Conservation (phyloP, 2,329 filamentous ascomycete genomes). For the Clarireedia homoeocarpa region DNA sequence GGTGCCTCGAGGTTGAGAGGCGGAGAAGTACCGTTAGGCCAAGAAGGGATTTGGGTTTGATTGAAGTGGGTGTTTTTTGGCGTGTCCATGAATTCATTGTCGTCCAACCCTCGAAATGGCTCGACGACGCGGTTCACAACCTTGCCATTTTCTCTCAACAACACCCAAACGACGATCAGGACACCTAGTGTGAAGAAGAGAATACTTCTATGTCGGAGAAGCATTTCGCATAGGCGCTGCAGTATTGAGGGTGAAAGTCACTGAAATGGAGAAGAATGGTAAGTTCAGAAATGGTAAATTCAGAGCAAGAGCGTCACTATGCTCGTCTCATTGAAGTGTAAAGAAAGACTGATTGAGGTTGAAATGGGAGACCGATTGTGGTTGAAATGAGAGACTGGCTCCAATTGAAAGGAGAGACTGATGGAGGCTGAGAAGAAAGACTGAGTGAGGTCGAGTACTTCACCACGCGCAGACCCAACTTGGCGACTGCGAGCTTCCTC, state of each 20-base stretch:
- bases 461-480: too few relatives aligned
- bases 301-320: too few relatives aligned
- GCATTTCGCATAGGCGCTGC: background rate
- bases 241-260: background rate
- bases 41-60: background rate
- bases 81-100: background rate
- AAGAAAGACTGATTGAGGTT: too few relatives aligned
- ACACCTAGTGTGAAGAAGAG: background rate
- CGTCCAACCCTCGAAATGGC: background rate
- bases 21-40: too few relatives aligned
- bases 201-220: conserved; percentile 2
- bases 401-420: too few relatives aligned
- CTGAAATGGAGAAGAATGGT: background rate
- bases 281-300: background rate
- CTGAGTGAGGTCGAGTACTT: too few relatives aligned
- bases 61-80: background rate
- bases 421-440: too few relatives aligned
- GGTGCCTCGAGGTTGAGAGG: background rate
- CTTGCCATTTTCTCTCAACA: background rate
- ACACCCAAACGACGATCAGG: background rate
- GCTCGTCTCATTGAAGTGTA: too few relatives aligned
- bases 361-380: too few relatives aligned
- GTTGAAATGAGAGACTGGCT: too few relatives aligned
- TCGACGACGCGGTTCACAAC: conserved; percentile 3
- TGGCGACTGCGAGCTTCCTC: too few relatives aligned